Base-by-base conservation (phyloP, 2,329 filamentous ascomycete species). In the Colletotrichum navitas region DNA sequence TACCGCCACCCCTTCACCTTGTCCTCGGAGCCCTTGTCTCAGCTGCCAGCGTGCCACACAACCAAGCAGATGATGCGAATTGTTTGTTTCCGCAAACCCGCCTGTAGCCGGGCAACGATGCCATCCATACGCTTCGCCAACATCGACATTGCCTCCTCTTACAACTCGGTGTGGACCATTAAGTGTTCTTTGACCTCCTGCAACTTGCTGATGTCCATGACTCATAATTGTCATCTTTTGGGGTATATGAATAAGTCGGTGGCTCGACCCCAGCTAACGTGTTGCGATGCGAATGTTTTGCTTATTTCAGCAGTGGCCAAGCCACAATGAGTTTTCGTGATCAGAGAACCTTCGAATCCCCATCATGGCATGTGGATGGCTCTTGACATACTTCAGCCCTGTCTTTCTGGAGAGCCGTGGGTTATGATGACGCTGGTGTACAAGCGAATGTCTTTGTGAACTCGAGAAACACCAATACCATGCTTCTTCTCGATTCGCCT, bases 381-480 rank as follows among this genome's bases (percentile, higher is more conserved):
- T 58, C 7, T 51, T 14, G n/a, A 45, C 18, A 7, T 61, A 43
- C 41, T n/a, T 26, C n/a, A 2, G 26, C 34, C 39, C 26, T 5
- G 10, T 26, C 41, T 41, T 58, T 32, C 58, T 18, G 34, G n/a
- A 29, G 14, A 45, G 45, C 47, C 49, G 12, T 21, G 36, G 24
- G 49, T 36, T 41, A 41, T 21, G 45, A 34, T 16, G 11, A 34
- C 14, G 21, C 11, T 59, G 36, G 2, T n/a, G 24, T 60, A 58
- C 41, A 63, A 56, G 59, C 39, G 65, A 68, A 49, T 68, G 52
- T 54, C 32, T 63, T 63, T 36, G 47, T 63, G 11, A 26, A 34
- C 21, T 36, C 39, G n/a, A 43, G 36, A 16, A 47, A 54, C 45
- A 68, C 45, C 58, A 16, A 32, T 5, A 51, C 34, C 36, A 62